Evolutionary conservation across 2,329 filamentous ascomycete species (phyloP).

Genomic region (Cordyceps cicadae): DNA sequence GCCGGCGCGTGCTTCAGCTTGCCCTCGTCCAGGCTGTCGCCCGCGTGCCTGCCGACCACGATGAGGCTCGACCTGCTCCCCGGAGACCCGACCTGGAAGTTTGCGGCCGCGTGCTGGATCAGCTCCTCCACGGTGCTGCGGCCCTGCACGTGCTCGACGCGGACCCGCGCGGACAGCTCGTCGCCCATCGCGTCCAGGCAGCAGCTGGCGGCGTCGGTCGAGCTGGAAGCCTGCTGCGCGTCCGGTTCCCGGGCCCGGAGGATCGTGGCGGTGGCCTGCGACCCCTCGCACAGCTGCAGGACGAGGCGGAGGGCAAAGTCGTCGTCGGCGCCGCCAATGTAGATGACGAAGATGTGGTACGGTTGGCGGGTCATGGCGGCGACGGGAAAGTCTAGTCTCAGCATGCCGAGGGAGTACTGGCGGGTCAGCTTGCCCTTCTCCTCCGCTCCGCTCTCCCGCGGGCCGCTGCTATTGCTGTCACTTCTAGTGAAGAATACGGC

Average conservation of each 20-base stretch:
- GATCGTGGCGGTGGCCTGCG: conserved; percentile 70
- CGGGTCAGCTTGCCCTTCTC: conserved; percentile 37
- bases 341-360: conserved; percentile 82
- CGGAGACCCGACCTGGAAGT: neutral
- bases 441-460: conserved; percentile 36
- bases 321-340: conserved; percentile 78
- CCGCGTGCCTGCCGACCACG: conserved; percentile 18
- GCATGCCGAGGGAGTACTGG: conserved; percentile 50
- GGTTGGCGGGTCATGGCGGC: conserved; percentile 56
- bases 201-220: conserved; percentile 12
- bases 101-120: conserved; percentile 15
- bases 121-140: conserved; percentile 18
- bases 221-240: conserved; percentile 4
- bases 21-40: conserved; percentile 15
- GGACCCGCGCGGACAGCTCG: conserved; percentile 15
- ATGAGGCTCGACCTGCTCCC: conserved; percentile 16
- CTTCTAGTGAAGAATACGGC: conserved; percentile 65
- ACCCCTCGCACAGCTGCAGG: conserved; percentile 74
- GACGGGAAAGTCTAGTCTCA: conserved; percentile 45
- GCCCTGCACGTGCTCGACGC: conserved; percentile 15
- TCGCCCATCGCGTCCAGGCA: conserved; percentile 11
- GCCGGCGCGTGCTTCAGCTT: conserved; percentile 14
- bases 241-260: conserved; percentile 24
- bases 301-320: conserved; percentile 70
- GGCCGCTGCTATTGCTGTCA: conserved; percentile 36